Conservation (phyloP, 2,329 filamentous ascomycete species). For the Fusarium chaquense region DNA sequence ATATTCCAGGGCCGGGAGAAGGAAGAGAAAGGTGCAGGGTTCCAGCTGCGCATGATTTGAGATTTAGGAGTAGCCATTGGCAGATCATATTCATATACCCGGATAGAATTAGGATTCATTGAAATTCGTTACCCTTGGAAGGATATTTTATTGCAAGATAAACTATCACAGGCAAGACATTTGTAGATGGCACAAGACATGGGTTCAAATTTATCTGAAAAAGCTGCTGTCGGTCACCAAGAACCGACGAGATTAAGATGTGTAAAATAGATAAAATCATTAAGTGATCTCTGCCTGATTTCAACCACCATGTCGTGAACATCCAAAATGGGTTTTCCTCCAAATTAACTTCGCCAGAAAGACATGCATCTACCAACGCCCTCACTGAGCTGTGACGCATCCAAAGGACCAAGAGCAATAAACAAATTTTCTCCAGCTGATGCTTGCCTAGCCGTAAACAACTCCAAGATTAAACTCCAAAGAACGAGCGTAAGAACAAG, state of each 20-base stretch:
- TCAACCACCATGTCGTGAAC: constrained; percentile 42
- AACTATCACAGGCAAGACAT: background rate
- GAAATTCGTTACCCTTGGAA: background rate
- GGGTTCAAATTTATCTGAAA: constrained; percentile 5
- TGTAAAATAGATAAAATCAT: constrained; percentile 43
- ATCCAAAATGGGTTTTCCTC: constrained; percentile 32
- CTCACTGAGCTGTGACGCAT: constrained; percentile 33
- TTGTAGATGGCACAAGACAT: background rate
- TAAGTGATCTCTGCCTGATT: constrained; percentile 38
- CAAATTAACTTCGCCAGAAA: constrained; percentile 28
- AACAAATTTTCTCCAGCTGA: constrained; percentile 37
- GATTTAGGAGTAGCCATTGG: background rate
- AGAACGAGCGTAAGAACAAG: constrained; percentile 51
- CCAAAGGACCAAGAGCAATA: constrained; percentile 24
- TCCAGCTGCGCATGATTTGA: constrained; percentile 71
- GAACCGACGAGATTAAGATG: constrained; percentile 41
- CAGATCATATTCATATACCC: constrained; percentile 2
- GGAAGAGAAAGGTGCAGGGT: constrained; percentile 75
- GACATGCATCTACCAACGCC: constrained; percentile 39
- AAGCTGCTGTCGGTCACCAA: constrained; percentile 12
- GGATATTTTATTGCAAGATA: background rate
- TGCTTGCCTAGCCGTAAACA: constrained; percentile 42
- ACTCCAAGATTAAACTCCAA: constrained; percentile 33
- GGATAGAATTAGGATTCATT: constrained; percentile 2
- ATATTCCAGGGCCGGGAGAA: constrained; percentile 76